A percentile compares a stretch with the other conserved stretches of the same genome.
These are phyloP conservation scores for Fusarium buharicum DNA, from an alignment of 2,329 filamentous ascomycete species.

Conservation along the genomic window DNA sequence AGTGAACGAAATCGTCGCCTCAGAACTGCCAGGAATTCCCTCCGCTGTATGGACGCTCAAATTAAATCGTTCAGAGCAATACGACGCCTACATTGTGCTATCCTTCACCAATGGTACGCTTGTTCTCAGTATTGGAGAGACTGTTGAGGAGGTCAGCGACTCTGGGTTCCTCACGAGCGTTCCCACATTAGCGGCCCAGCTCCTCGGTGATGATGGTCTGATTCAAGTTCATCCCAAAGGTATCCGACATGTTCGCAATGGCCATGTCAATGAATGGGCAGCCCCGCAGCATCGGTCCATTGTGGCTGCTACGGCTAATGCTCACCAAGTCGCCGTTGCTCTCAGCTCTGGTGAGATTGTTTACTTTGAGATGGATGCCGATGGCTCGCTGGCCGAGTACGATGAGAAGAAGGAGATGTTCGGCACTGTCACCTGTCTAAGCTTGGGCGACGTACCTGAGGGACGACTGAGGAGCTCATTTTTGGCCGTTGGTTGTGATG, in stretches of 20 bases:
- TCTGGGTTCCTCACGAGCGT: conserved; percentile 91
- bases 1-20: conserved; percentile 95
- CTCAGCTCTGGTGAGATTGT: conserved; percentile 96
- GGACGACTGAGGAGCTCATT: conserved; percentile 90
- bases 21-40: conserved; percentile 87
- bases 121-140: conserved; percentile 94
- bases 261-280: conserved; percentile 90
- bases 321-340: conserved; percentile 91
- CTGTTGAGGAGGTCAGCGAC: conserved; percentile 93
- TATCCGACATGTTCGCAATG: conserved; percentile 85
- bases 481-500: conserved; percentile 94
- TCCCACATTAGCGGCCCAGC: conserved; percentile 90
- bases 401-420: conserved; percentile 96
- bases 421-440: conserved; percentile 94
- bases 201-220: conserved; percentile 91
- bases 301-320: conserved; percentile 92
- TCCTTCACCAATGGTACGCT: conserved; percentile 91
- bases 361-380: conserved; percentile 96
- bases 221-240: conserved; percentile 97
- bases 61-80: conserved; percentile 80
- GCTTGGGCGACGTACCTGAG: conserved; percentile 90
- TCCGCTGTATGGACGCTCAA: conserved; percentile 97
- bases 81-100: conserved; percentile 94
- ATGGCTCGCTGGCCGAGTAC: conserved; percentile 91
- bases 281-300: conserved; percentile 94